phyloP scores from a whole-genome alignment of 2,329 filamentous ascomycete genomes.

The Colletotrichum ledebouriae region DNA sequence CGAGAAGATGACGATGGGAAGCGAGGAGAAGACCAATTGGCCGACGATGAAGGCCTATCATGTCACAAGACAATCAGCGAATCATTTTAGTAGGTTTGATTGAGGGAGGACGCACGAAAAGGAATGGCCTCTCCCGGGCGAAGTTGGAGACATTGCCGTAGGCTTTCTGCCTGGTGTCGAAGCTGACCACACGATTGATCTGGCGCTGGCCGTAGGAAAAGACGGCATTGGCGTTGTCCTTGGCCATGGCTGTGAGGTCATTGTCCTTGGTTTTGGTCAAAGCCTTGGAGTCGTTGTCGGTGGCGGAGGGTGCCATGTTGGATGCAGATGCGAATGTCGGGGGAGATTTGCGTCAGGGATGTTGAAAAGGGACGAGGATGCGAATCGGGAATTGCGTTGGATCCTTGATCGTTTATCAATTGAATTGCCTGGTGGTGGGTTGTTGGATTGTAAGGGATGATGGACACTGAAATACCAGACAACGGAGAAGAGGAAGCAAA shows the following conservation, averaged over 20 bases:
- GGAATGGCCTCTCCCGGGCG: conserved; percentile 73
- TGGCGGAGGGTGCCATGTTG: conserved; percentile 25
- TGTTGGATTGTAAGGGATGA: conserved; percentile 15
- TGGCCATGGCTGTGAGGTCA: conserved; percentile 46
- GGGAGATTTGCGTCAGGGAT: conserved; percentile 8
- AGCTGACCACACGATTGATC: conserved; percentile 68
- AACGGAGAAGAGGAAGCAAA: background rate
- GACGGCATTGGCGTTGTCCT: conserved; percentile 53
- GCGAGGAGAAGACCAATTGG: conserved; percentile 74
- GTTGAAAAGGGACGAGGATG: background rate
- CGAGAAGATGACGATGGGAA: conserved; percentile 78
- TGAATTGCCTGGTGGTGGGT: background rate
- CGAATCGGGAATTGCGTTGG: background rate
- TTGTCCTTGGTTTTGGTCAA: conserved; percentile 42
- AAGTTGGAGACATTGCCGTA: conserved; percentile 68
- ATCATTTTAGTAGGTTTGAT: background rate
- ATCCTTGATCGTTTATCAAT: conserved; percentile 16
- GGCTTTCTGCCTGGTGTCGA: conserved; percentile 69
- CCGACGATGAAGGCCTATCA: conserved; percentile 74
- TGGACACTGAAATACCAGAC: background rate
- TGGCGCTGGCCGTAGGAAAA: conserved; percentile 59
- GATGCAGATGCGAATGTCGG: background rate
- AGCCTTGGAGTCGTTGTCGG: conserved; percentile 44
- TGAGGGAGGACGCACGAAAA: conserved; percentile 68
- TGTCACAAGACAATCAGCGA: background rate